Conservation (phyloP, 2,329 filamentous ascomycete species). For the Orbilia blumenaviensis region DNA sequence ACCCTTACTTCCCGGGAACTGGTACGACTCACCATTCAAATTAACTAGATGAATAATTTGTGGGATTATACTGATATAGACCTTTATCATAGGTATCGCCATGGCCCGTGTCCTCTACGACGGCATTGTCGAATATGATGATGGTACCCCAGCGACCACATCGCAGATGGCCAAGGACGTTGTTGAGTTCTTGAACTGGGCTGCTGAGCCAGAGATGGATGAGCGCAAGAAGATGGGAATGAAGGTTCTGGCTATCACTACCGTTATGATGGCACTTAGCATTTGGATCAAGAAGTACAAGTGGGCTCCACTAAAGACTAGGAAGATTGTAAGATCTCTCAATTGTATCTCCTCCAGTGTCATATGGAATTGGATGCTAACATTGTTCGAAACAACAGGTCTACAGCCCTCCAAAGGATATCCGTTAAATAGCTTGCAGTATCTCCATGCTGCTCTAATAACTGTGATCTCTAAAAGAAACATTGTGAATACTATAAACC, state of each 20-base stretch:
- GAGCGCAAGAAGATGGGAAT: constrained; percentile 99
- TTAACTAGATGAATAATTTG: neutral
- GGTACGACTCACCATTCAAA: constrained; percentile 64
- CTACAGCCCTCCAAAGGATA: constrained; percentile 57
- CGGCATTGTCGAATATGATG: constrained; percentile 96
- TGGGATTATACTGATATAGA: neutral
- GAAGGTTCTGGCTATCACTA: constrained; percentile 86
- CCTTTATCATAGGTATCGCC: constrained; percentile 71
- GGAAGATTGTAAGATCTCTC: constrained; percentile 72
- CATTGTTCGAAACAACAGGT: constrained; percentile 49
- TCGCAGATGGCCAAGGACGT: constrained; percentile 99
- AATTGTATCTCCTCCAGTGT: neutral
- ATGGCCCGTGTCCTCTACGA: constrained; percentile 99
- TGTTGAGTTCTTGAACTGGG: constrained; percentile 98
- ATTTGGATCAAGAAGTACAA: constrained; percentile 99
- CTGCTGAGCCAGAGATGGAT: constrained; percentile 98
- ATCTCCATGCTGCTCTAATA: neutral
- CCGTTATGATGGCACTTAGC: constrained; percentile 82
- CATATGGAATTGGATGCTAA: constrained; percentile 1
- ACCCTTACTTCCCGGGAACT: constrained; percentile 99
- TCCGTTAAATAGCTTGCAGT: constrained; percentile 2
- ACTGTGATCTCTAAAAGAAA: constrained; percentile 11
- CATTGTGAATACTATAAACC: constrained; percentile 47
- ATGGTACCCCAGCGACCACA: constrained; percentile 89
- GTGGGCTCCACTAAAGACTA: constrained; percentile 94